Evolutionary conservation across 495 filamentous ascomycete species (phyloP).

Genomic region (Neurospora sp.): DNA sequence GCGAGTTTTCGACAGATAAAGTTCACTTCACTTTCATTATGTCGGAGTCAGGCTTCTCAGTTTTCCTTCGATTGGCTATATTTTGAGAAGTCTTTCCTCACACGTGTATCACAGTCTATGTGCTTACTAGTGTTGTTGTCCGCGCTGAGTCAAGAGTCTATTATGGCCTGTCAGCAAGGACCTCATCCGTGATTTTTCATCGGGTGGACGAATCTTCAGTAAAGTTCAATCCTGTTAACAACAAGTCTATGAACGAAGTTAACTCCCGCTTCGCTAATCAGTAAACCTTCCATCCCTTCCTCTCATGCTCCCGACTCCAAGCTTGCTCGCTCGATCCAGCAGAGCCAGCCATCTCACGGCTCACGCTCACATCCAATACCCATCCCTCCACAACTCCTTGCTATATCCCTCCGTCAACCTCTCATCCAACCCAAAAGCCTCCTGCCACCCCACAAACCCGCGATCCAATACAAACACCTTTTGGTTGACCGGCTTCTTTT

Average conservation of each 20-base stretch:
- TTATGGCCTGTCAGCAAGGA: not conserved
- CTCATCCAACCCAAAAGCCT: conserved; percentile 70
- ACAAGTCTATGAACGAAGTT: not conserved
- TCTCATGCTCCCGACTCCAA: not conserved
- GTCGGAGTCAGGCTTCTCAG: not conserved
- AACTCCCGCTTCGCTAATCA: not conserved
- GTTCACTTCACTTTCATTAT: no score
- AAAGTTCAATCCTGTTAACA: not conserved
- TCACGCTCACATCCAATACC: conserved; percentile 29
- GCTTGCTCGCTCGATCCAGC: not conserved
- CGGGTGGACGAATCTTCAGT: not conserved
- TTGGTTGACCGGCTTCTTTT: conserved; percentile 34
- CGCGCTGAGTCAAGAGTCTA: not conserved
- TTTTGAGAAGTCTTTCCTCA: no score
- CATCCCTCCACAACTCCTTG: conserved; percentile 76
- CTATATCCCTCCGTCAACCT: conserved; percentile 76
- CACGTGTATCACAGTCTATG: not conserved
- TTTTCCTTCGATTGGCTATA: no score
- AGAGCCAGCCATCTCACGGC: not conserved
- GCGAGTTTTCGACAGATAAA: no score
- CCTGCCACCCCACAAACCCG: conserved; percentile 89
- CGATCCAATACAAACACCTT: conserved; percentile 73
- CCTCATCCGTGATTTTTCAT: not conserved
- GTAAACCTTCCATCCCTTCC: not conserved
- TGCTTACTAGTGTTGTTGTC: not conserved